Conservation (phyloP, 208 protist genomes). For the Angomonas desouzai region DNA sequence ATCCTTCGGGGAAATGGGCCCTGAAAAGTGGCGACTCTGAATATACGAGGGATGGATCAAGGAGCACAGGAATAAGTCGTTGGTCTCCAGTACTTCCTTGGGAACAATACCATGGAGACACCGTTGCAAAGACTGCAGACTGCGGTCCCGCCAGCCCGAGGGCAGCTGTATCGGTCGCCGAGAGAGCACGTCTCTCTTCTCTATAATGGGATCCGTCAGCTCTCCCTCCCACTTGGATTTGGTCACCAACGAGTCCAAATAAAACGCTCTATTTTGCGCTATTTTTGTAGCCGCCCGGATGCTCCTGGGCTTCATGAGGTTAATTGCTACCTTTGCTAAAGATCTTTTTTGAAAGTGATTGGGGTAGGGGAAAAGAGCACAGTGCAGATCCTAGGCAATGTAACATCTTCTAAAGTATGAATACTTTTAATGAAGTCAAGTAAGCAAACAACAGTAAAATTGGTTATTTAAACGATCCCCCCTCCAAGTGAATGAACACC, state of each 20-base stretch:
- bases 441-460: background rate
- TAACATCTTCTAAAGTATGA: too few relatives aligned
- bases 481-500: too few relatives aligned
- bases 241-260: background rate
- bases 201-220: background rate
- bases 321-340: too few relatives aligned
- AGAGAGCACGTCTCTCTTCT: background rate
- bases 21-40: conserved; percentile 2
- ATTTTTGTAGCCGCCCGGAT: background rate
- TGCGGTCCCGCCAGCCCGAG: conserved; percentile 18
- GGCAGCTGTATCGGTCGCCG: conserved; percentile 21
- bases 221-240: background rate
- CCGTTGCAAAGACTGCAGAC: conserved; percentile 20
- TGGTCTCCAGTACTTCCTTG: conserved; percentile 15
- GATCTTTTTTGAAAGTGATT: too few relatives aligned
- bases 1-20: background rate
- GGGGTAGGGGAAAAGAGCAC: too few relatives aligned
- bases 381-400: too few relatives aligned
- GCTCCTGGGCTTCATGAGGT: background rate
- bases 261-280: background rate
- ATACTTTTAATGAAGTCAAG: background rate
- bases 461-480: conserved; percentile 3
- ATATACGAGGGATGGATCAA: conserved; percentile 78
- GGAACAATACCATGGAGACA: conserved; percentile 46
- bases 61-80: conserved; percentile 66